A percentile compares a stretch with the other conserved stretches of the same genome.
Evolutionary conservation across 2,329 filamentous ascomycete genomes (phyloP).

Genomic region (Chaetomium sp.): DNA sequence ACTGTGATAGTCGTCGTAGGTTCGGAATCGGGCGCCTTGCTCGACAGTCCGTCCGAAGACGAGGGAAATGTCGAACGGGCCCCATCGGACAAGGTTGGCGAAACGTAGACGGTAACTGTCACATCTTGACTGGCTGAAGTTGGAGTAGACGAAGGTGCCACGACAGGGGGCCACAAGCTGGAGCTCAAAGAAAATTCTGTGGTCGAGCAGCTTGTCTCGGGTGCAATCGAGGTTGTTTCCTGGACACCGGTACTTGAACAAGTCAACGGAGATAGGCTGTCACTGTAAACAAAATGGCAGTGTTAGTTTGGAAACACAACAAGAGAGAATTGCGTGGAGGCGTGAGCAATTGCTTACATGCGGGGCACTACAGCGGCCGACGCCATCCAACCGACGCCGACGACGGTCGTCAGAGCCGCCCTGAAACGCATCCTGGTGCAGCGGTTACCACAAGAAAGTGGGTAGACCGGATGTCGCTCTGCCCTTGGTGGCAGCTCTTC

Average conservation of each 20-base stretch:
- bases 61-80: neutral
- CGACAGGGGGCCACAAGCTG: slow-evolving; percentile 30
- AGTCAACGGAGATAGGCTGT: slow-evolving; percentile 9
- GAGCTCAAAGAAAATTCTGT: slow-evolving; percentile 13
- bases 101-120: slow-evolving; percentile 27
- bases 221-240: neutral
- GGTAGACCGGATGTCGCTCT: neutral
- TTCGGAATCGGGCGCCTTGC: neutral
- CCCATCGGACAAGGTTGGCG: neutral
- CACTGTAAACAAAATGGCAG: slow-evolving; percentile 21
- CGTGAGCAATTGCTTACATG: slow-evolving; percentile 39
- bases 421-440: slow-evolving; percentile 44
- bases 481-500: neutral
- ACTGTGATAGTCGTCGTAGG: slow-evolving; percentile 1
- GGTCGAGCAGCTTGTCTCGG: neutral
- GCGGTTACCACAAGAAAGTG: neutral
- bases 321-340: neutral
- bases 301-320: too few relatives aligned
- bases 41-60: neutral
- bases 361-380: slow-evolving; percentile 41
- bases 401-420: slow-evolving; percentile 42
- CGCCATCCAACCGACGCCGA: slow-evolving; percentile 42
- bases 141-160: slow-evolving; percentile 13
- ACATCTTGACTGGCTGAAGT: neutral
- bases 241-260: neutral